Percentiles rank a stretch among this genome's conserved stretches.
phyloP scores from a whole-genome alignment of 1,284 basidiomycete genomes.

The Puccinia novopanici region DNA sequence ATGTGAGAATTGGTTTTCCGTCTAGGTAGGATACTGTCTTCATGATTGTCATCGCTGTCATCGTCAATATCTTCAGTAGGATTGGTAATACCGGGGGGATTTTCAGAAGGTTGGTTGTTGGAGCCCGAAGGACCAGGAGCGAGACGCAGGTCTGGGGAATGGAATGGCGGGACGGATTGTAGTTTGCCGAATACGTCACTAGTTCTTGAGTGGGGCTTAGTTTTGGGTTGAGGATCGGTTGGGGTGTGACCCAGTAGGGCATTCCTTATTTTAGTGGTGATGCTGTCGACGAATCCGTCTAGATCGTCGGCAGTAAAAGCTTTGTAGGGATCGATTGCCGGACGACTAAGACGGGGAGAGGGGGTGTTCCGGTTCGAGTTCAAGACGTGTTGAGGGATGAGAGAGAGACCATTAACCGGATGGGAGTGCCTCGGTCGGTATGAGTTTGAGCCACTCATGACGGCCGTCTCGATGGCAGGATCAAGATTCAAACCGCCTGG shows the following conservation, averaged over 20 bases:
- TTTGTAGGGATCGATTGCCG: constrained; percentile 43
- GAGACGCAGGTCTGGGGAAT: background rate
- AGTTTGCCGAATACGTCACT: constrained; percentile 37
- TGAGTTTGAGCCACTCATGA: constrained; percentile 28
- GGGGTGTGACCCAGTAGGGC: constrained; percentile 29
- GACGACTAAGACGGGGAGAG: constrained; percentile 39
- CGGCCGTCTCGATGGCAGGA: background rate
- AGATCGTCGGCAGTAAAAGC: constrained; percentile 45
- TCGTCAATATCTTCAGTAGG: background rate
- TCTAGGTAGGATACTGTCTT: background rate
- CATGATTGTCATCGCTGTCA: constrained; percentile 4
- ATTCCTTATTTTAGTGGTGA: constrained; percentile 38
- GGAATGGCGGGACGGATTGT: constrained; percentile 2
- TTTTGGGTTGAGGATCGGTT: constrained; percentile 4
- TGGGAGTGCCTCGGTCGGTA: constrained; percentile 41
- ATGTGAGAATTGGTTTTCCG: background rate
- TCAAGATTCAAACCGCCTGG: background rate
- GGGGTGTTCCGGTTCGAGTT: constrained; percentile 27
- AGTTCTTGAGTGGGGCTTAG: background rate
- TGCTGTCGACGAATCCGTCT: constrained; percentile 48
- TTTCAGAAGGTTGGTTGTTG: background rate
- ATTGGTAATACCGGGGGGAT: background rate
- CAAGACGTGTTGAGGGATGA: constrained; percentile 49
- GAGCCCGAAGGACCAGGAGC: background rate
- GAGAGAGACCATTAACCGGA: constrained; percentile 46